Conservation (phyloP, 1,139 yeast genomes). For the Protomyces gravidus region DNA sequence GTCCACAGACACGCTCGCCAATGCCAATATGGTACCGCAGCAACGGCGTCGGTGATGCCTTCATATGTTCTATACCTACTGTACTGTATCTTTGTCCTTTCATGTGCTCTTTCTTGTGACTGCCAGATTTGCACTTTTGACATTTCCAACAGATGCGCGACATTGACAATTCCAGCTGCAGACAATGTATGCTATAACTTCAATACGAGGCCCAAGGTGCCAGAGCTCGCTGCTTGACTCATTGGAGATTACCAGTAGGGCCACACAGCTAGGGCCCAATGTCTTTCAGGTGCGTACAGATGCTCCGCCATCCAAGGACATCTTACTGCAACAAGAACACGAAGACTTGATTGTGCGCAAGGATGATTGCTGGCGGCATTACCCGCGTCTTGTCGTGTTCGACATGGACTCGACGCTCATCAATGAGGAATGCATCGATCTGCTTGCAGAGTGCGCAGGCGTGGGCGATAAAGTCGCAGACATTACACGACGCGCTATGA, state of each 20-base stretch:
- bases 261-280: constrained; percentile 9
- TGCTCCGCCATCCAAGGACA: constrained; percentile 6
- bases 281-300: constrained; percentile 5
- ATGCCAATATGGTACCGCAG: constrained; percentile 28
- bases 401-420: constrained; percentile 98
- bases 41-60: constrained; percentile 2
- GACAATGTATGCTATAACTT: constrained; percentile 23
- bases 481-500: constrained; percentile 94
- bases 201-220: background rate
- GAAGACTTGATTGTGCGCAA: constrained; percentile 18
- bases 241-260: background rate
- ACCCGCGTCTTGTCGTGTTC: constrained; percentile 63
- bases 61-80: background rate
- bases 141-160: background rate
- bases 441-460: constrained; percentile 83
- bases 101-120: background rate
- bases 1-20: constrained; percentile 45
- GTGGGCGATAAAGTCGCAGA: constrained; percentile 67
- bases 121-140: background rate
- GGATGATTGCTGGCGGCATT: constrained; percentile 18
- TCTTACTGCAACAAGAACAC: background rate
- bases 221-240: background rate
- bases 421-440: constrained; percentile 92
- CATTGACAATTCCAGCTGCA: too few species aligned
- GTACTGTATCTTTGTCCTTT: background rate